Evolutionary conservation across 371 early-diverging fungal species (phyloP).

Genomic region (Cokeromyces recurvatus): DNA sequence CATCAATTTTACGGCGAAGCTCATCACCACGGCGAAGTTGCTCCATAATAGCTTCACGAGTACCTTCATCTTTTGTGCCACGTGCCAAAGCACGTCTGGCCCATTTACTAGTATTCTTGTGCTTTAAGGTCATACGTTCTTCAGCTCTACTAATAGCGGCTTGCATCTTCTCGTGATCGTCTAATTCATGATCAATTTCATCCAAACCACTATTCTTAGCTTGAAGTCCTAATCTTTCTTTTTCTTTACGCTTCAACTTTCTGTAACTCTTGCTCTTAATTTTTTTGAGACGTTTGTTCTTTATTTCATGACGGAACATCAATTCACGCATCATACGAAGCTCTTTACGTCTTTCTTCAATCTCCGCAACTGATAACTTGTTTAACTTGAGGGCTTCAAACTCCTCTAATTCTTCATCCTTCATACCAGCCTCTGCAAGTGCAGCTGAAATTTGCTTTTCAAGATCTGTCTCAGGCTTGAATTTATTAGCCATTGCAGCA

Average conservation of each 20-base stretch:
- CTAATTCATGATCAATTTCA: conserved; percentile 73
- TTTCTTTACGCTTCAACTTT: conserved; percentile 76
- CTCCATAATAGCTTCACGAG: conserved; percentile 80
- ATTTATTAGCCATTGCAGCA: conserved; percentile 56
- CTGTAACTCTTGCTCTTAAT: conserved; percentile 95
- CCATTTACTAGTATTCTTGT: conserved; percentile 95
- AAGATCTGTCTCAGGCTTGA: conserved; percentile 60
- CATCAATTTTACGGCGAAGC: conserved; percentile 79
- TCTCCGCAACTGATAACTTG: conserved; percentile 76
- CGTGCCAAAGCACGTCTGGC: conserved; percentile 75
- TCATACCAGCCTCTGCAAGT: conserved; percentile 67
- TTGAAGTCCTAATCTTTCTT: conserved; percentile 41
- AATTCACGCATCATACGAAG: conserved; percentile 88
- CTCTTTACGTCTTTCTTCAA: conserved; percentile 70
- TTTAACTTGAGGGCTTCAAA: conserved; percentile 83
- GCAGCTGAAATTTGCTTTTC: conserved; percentile 77
- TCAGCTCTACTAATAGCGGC: conserved; percentile 77
- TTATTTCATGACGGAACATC: conserved; percentile 89
- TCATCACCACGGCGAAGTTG: conserved; percentile 81
- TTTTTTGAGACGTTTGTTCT: conserved; percentile 89
- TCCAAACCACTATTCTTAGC: conserved; percentile 41
- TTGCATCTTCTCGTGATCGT: conserved; percentile 56
- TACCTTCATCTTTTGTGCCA: conserved; percentile 64
- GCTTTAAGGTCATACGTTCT: conserved; percentile 91
- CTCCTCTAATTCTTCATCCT: conserved; percentile 73